Evolutionary conservation across 2,329 filamentous ascomycete genomes (phyloP).

Genomic region (Colletotrichum liaoningense): DNA sequence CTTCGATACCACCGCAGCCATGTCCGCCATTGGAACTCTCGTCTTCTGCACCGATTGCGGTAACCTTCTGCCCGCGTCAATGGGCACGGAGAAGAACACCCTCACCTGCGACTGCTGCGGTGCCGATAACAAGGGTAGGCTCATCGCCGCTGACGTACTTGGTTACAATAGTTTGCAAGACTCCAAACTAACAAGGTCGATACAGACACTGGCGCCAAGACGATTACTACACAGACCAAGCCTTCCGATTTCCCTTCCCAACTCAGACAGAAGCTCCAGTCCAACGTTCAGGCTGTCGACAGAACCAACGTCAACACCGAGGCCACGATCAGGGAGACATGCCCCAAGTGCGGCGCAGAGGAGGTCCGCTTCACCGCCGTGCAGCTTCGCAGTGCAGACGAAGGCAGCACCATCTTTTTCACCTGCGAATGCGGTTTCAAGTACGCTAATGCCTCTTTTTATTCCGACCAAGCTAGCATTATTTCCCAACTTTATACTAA

Average conservation of each 20-base stretch:
- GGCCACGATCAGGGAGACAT: slow-evolving; percentile 74
- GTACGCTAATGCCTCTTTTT: slow-evolving; percentile 59
- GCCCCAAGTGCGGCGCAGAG: slow-evolving; percentile 82
- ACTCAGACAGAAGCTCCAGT: slow-evolving; percentile 84
- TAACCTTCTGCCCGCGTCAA: slow-evolving; percentile 85
- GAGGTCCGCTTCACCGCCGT: slow-evolving; percentile 88
- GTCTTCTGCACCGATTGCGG: slow-evolving; percentile 95
- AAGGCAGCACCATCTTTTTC: slow-evolving; percentile 94
- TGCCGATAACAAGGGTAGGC: slow-evolving; percentile 81
- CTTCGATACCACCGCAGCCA: slow-evolving; percentile 51
- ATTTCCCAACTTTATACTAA: slow-evolving; percentile 39
- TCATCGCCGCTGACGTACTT: slow-evolving; percentile 14
- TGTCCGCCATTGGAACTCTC: slow-evolving; percentile 91
- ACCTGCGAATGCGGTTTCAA: slow-evolving; percentile 88
- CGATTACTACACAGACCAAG: slow-evolving; percentile 86
- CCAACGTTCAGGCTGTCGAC: slow-evolving; percentile 85
- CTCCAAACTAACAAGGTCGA: neutral
- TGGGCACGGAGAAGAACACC: slow-evolving; percentile 79
- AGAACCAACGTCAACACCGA: slow-evolving; percentile 82
- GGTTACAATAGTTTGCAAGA: neutral
- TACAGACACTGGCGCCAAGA: slow-evolving; percentile 79
- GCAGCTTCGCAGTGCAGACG: slow-evolving; percentile 91
- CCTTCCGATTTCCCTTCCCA: slow-evolving; percentile 90
- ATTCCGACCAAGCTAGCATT: neutral
- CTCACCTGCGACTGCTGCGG: slow-evolving; percentile 89